Percentiles rank a stretch among this genome's conserved stretches.
These are phyloP conservation scores for Magnusiomyces clavatus DNA, from an alignment of 1,139 yeast species.

Conservation along the genomic window DNA sequence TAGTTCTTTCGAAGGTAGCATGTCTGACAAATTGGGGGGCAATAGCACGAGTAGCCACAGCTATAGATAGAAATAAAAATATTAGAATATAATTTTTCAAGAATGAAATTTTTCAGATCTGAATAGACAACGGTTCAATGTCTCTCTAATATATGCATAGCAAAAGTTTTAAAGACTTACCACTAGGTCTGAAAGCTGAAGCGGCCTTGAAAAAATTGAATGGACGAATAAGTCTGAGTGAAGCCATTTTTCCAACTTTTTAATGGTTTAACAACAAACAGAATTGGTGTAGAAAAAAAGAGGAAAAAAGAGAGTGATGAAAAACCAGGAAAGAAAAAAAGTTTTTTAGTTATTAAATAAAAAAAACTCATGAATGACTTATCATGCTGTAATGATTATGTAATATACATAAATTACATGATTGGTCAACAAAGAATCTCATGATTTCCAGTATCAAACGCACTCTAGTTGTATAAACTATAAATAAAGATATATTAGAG, in stretches of 20 bases:
- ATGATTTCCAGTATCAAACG: too few relatives aligned
- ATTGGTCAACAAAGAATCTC: too few relatives aligned
- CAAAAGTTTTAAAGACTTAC: slow-evolving; percentile 2
- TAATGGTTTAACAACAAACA: slow-evolving; percentile 2
- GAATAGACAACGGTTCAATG: slow-evolving; percentile 6
- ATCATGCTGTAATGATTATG: background rate
- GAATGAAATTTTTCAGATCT: slow-evolving; percentile 7
- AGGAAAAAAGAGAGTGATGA: background rate
- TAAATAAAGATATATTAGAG: too few relatives aligned
- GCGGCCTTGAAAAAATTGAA: slow-evolving; percentile 1
- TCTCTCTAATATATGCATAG: slow-evolving; percentile 8
- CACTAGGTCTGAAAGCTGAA: slow-evolving; percentile 2
- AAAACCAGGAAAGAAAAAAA: background rate
- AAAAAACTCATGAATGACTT: background rate
- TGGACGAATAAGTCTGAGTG: slow-evolving; percentile 3
- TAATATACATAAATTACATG: too few relatives aligned
- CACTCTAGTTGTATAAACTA: too few relatives aligned
- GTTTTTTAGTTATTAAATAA: background rate
- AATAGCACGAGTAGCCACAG: background rate
- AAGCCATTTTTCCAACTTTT: background rate
- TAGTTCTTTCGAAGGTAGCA: slow-evolving; percentile 32
- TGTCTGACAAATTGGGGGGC: slow-evolving; percentile 9
- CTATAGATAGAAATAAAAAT: background rate
- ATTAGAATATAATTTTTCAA: background rate
- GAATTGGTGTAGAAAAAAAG: background rate